Evolutionary conservation across 495 filamentous ascomycete genomes (phyloP).

Genomic region (Parathielavia hyrcaniae): DNA sequence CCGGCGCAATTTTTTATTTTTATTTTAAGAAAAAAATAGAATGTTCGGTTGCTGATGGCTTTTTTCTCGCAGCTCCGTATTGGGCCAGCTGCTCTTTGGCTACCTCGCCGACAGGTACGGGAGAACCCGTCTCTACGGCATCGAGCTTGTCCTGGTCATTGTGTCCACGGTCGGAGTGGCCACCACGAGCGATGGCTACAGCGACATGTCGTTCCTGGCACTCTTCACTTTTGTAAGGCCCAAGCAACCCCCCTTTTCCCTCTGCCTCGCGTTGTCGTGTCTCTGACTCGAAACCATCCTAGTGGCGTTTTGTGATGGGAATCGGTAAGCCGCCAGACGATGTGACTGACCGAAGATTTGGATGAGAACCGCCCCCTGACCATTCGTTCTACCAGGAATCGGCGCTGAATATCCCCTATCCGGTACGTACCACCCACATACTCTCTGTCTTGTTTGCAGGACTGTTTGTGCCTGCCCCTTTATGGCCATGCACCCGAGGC

Average conservation of each 20-base stretch:
- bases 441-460: no score
- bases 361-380: slow-evolving; percentile 37
- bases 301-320: slow-evolving; percentile 39
- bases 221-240: slow-evolving; percentile 32
- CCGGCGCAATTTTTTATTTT: no score
- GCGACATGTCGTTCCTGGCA: slow-evolving; percentile 35
- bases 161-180: slow-evolving; percentile 64
- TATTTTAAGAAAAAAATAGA: no score
- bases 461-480: no score
- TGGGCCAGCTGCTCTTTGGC: slow-evolving; percentile 71
- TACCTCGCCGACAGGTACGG: slow-evolving; percentile 69
- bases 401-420: slow-evolving; percentile 72
- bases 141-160: slow-evolving; percentile 75
- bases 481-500: no score
- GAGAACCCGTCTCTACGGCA: slow-evolving; percentile 69
- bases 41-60: neutral
- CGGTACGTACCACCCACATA: no score
- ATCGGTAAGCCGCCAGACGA: slow-evolving; percentile 21
- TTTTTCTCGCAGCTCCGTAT: slow-evolving; percentile 15
- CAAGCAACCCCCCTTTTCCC: neutral
- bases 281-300: slow-evolving; percentile 6
- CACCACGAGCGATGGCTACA: slow-evolving; percentile 52
- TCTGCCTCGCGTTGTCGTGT: neutral
- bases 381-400: slow-evolving; percentile 47
- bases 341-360: slow-evolving; percentile 33